A percentile compares a stretch with the other conserved stretches of the same genome.
These are phyloP conservation scores for Rhodamnia rubescens DNA, from an alignment of 345 rosid genomes.

Conservation along the genomic window DNA sequence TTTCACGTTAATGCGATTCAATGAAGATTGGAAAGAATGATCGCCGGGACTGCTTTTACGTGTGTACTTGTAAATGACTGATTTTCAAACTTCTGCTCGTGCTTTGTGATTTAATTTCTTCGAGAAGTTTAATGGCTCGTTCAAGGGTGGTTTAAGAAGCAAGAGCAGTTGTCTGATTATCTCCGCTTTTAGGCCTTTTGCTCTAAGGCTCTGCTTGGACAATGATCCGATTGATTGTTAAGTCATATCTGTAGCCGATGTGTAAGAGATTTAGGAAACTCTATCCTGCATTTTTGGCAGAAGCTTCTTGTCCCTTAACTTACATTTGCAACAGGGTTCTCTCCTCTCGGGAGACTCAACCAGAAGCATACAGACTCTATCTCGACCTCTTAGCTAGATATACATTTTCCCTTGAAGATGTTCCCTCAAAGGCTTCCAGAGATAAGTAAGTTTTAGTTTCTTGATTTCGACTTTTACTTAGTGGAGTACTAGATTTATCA, in stretches of 20 bases:
- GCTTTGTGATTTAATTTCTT: background rate
- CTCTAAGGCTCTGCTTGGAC: background rate
- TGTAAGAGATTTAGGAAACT: background rate
- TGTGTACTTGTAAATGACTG: background rate
- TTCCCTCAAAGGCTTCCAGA: slow-evolving; percentile 11
- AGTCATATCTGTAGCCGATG: background rate
- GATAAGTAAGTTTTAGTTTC: slow-evolving; percentile 14
- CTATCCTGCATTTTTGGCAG: background rate
- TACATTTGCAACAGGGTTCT: slow-evolving; percentile 18
- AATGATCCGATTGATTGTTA: background rate
- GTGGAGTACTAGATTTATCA: background rate
- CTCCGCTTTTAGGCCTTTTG: background rate
- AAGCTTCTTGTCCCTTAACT: background rate
- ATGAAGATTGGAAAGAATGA: background rate
- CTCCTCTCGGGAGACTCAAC: slow-evolving; percentile 37
- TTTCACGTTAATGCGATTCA: background rate
- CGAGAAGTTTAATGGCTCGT: background rate
- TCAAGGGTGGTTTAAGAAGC: background rate
- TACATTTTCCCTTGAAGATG: slow-evolving; percentile 18
- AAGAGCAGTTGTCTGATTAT: background rate
- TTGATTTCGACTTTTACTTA: background rate
- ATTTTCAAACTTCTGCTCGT: background rate
- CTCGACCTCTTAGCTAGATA: slow-evolving; percentile 37
- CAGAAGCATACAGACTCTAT: slow-evolving; percentile 41
- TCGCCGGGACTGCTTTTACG: background rate